Evolutionary conservation across 352 stramenopile genomes (phyloP).

Genomic region (Phytophthora melonis): DNA sequence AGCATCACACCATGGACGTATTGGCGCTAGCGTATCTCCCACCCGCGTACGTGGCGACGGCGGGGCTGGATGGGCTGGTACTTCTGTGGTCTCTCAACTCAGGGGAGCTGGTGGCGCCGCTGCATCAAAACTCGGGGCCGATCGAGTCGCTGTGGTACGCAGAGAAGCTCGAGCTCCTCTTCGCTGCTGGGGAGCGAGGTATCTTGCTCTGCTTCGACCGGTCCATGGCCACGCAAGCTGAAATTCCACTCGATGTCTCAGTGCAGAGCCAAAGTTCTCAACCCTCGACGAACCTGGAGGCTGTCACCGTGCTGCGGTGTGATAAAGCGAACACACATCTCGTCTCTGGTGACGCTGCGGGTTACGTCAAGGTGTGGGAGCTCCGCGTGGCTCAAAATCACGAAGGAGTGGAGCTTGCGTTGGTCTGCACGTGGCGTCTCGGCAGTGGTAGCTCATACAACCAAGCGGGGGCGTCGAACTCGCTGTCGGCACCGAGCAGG

Average conservation of each 20-base stretch:
- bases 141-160: conserved; percentile 81
- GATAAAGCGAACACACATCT: conserved; percentile 72
- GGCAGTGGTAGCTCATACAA: conserved; percentile 14
- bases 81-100: conserved; percentile 86
- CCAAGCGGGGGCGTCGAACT: conserved; percentile 7
- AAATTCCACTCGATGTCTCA: conserved; percentile 48
- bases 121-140: conserved; percentile 66
- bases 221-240: conserved; percentile 64
- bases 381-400: conserved; percentile 61
- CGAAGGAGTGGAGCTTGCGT: conserved; percentile 65
- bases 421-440: conserved; percentile 66
- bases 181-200: conserved; percentile 70
- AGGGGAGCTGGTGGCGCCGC: conserved; percentile 65
- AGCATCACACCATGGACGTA: conserved; percentile 73
- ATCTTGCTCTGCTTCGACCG: conserved; percentile 76
- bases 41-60: conserved; percentile 74
- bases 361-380: conserved; percentile 75
- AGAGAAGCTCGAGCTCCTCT: conserved; percentile 75
- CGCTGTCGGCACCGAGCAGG: conserved; percentile 22
- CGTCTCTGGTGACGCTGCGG: conserved; percentile 64
- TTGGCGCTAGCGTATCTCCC: conserved; percentile 75
- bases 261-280: conserved; percentile 10
- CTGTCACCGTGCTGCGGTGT: conserved; percentile 59
- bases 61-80: conserved; percentile 76
- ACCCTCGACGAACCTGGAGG: conserved; percentile 40